phyloP scores from a whole-genome alignment of 495 filamentous ascomycete species.

The Penicillium verhagenii region DNA sequence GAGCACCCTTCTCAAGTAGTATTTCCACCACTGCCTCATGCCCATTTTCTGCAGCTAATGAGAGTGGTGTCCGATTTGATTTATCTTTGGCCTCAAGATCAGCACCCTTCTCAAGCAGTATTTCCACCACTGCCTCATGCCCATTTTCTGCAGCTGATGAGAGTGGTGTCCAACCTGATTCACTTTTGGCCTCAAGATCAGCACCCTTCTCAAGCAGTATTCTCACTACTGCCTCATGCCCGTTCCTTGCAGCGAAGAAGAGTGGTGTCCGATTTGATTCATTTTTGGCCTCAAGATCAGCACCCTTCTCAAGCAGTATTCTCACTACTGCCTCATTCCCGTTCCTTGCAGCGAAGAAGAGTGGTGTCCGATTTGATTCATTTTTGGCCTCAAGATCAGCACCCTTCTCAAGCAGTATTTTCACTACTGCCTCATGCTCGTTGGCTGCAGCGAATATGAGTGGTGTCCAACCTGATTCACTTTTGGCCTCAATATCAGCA shows the following conservation, averaged over 20 bases:
- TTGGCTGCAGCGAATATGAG: neutral
- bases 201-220: neutral
- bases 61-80: neutral
- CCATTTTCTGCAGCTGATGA: neutral
- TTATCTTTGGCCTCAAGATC: conserved; percentile 1
- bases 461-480: neutral
- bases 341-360: neutral
- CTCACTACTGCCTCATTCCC: neutral
- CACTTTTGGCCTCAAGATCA: neutral
- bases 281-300: neutral
- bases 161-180: neutral
- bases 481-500: neutral
- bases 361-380: neutral
- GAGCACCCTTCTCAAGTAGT: neutral
- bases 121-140: neutral
- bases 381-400: neutral
- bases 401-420: neutral
- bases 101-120: neutral
- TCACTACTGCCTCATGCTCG: neutral
- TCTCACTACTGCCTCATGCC: neutral
- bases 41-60: neutral
- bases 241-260: neutral
- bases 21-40: neutral
- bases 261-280: neutral
- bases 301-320: neutral